Evolutionary conservation across 1,284 basidiomycete genomes (phyloP), one percentile per base, ranked within the genome.

Genomic region (Pascua sp.): DNA sequence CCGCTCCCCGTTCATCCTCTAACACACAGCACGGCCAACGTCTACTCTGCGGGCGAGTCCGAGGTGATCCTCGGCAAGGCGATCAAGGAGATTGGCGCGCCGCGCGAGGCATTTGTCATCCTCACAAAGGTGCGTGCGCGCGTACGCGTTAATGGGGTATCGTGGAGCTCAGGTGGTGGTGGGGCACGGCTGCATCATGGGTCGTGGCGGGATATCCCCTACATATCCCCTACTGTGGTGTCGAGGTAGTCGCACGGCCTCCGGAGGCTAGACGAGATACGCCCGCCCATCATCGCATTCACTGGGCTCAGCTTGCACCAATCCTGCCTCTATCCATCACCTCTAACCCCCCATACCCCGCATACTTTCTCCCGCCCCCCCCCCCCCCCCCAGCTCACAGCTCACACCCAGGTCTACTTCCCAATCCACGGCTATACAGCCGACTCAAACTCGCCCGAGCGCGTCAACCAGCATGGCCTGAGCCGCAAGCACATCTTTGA

Each of bases 51-150:
- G 51, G 82, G 83, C 36, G 78, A 79, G 51, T 81, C 61, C 47
- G 68, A 93, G 73, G 72, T 83, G 32, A 83, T 90, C 55, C 81
- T 92, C 42, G 90, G 91, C 8, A 87, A 87, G 65, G 90, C 88
- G 0, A 86, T 94, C 76, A 88, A 87, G 67, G 71, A 85, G 62
- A 81, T 84, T 55, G 77, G 85, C 36, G 80, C 91, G 10, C 86
- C 88, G 11, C 84, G 90, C 7, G 85, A 86, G 18, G 85, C 86
- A 63, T 82, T 90, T 18, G 88, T 91, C 12, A 81, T 90, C n/a
- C 80, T 90, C 78, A 89, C 88, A 39, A 90, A 91, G 78, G 85
- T 85, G 41, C 2, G 55, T 40, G 15, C 11, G 15, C 11, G 12
- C 15, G 15, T 11, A 38, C 36, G 13, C 36, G 32, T 1, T 36